Base-by-base conservation (phyloP, 495 filamentous ascomycete genomes). In the Aspergillus cristatus region DNA sequence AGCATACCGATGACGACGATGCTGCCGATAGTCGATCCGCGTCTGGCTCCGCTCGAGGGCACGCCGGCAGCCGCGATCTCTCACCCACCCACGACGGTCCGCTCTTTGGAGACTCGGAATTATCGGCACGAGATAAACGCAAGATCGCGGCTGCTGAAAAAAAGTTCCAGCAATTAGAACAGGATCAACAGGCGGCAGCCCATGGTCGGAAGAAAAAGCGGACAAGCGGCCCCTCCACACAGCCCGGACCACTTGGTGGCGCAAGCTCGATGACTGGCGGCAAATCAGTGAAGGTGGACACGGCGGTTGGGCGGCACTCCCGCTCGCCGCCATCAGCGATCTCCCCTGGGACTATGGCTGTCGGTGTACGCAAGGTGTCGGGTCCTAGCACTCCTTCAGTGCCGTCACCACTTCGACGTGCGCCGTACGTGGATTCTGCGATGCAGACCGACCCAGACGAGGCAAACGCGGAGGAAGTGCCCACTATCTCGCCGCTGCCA, bases 111-210 rank as follows among this genome's bases (percentile, higher is more conserved):
- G 78, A 62, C 48, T 63, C 63, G 2, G 86, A 85, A 51, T 70
- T 86, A 4, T 91, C 88, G 4, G 86, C 82, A 41, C 76, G 89
- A 12, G 89, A 96, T 47, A 84, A 84, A 57, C 76, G 85, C 28
- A 96, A 96, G 53, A 76, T 94, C 17, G 80, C 82, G 14, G 82
- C 83, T 56, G 71, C 86, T 12, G 87, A 96, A 53, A 83, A 85
- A 51, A 75, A 74, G 17, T 82, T 81, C 45, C 70, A 73, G 35
- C 63, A 71, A 43, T 51, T 79, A 24, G 79, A 77, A 47, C 67
- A 71, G 14, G 70, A 75, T 35, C 68, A 72, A 34, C 57, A 66
- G 14, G 40, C 58, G 22, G 38, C 47, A 1, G 41, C 45, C 6
- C 52, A 61, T 6, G 65, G 58, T 42, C 63, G 59, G 38, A 73